phyloP scores from a whole-genome alignment of 306 rosid species.

The Prunus campanulata region DNA sequence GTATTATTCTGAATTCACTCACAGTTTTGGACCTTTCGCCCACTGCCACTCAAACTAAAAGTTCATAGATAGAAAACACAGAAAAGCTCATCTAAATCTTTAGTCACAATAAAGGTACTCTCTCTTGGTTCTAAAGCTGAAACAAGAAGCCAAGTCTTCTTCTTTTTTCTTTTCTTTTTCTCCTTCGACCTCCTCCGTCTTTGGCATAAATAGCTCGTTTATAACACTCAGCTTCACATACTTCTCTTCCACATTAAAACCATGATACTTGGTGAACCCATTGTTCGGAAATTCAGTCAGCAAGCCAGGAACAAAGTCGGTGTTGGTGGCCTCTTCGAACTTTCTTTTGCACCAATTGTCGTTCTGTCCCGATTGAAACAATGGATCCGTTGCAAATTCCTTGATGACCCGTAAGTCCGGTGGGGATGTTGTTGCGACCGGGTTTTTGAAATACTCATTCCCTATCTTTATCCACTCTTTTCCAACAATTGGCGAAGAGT shows the following conservation, averaged over 20 bases:
- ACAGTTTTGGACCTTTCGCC: no score
- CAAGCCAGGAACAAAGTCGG: not conserved
- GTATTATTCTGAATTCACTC: not conserved
- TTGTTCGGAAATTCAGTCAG: not conserved
- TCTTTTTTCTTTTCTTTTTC: not conserved
- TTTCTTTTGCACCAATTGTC: not conserved
- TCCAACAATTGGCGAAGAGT: not conserved
- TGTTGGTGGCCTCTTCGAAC: not conserved
- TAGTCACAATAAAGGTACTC: not conserved
- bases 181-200: not conserved
- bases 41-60: no score
- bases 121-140: conserved; percentile 9
- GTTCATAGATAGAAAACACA: not conserved
- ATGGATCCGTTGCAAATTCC: not conserved
- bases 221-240: not conserved
- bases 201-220: not conserved
- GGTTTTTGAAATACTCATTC: not conserved
- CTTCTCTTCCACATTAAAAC: not conserved
- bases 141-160: not conserved
- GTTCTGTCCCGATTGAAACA: not conserved
- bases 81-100: not conserved
- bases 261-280: not conserved
- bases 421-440: not conserved
- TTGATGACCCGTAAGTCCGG: not conserved
- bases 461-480: not conserved